These are phyloP conservation scores for Dianthus caryophyllus DNA, from an alignment of 148 eudicot species.

Conservation along the genomic window DNA sequence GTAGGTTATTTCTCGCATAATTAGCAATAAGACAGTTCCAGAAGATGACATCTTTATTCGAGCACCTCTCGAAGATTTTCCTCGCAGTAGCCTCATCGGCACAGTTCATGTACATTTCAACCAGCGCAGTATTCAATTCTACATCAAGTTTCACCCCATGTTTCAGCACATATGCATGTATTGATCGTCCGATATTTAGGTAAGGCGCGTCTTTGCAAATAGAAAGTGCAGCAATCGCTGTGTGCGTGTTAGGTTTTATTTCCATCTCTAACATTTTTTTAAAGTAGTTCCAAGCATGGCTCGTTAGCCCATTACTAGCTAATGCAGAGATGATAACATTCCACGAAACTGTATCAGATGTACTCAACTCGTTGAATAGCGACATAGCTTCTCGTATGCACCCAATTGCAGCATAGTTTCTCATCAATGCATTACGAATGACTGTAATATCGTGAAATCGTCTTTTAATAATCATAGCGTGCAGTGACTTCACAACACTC, in stretches of 20 bases:
- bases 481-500: conserved; percentile 31
- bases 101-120: conserved; percentile 50
- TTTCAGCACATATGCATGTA: conserved; percentile 42
- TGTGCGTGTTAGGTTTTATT: conserved; percentile 39
- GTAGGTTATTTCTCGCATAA: conserved; percentile 31
- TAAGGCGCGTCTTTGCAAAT: conserved; percentile 27
- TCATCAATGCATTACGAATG: conserved; percentile 35
- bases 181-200: conserved; percentile 32
- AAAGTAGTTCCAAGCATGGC: conserved; percentile 37
- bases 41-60: conserved; percentile 37
- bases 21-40: conserved; percentile 45
- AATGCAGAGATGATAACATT: conserved; percentile 36
- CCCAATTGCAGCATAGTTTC: conserved; percentile 28
- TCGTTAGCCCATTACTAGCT: conserved; percentile 22
- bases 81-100: conserved; percentile 31
- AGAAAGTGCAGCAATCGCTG: conserved; percentile 34
- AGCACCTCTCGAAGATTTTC: conserved; percentile 31
- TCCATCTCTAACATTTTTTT: conserved; percentile 29
- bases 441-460: conserved; percentile 22
- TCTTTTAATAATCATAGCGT: conserved; percentile 32
- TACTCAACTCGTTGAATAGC: conserved; percentile 26
- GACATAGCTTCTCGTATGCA: conserved; percentile 27
- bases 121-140: conserved; percentile 37
- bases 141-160: conserved; percentile 23
- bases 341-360: conserved; percentile 35